Base-by-base conservation (phyloP, 768 basidiomycete species). In the Mycena venus region DNA sequence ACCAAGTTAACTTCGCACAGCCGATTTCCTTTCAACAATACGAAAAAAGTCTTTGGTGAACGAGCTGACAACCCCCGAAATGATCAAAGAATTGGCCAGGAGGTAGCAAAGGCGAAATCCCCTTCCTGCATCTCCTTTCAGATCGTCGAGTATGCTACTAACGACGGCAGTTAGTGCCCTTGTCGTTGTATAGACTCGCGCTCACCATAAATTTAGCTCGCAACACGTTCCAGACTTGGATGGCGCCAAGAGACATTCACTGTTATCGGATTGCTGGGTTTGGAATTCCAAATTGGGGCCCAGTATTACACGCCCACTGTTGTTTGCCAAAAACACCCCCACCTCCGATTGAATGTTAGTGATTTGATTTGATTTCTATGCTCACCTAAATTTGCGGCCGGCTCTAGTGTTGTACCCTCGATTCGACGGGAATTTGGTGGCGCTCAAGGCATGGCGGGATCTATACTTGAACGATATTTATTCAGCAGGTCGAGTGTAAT, bases 191-290 rank as follows among this genome's bases (percentile, higher is more conserved):
- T 21, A 58, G 25, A 36, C 29, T 49, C 27, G 7, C 27, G 25
- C 59, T 67, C 21, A 55, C 67, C 55, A 34, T 55, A 31, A 47
- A 55, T 68, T n/a, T 32, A 77, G 75, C 65, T 27, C 69, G 72
- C 23, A 77, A 77, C 40, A 77, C 72, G 8, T 77, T 71, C 38
- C 72, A 77, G 40, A 77, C 75, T 6, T 73, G 68, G 72, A 73
- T 74, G 75, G 62, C 70, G 72, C 75, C 75, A 21, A 76, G 68
- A 36, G 75, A 76, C 53, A 42, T 76, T 53, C 72, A 76, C 34
- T 68, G 64, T 0, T 76, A 76, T 68, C 72, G 75, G 23, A 71
- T 53, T 10, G 55, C 72, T 38, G 75, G 75, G 12, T 76, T 76
- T 32, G 53, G 60, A 4, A 69, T 73, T 25, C 51, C 51, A 29